Percentiles rank a stretch among this genome's conserved stretches.
phyloP scores from a whole-genome alignment of 345 rosid genomes.

The Laguncularia racemosa region DNA sequence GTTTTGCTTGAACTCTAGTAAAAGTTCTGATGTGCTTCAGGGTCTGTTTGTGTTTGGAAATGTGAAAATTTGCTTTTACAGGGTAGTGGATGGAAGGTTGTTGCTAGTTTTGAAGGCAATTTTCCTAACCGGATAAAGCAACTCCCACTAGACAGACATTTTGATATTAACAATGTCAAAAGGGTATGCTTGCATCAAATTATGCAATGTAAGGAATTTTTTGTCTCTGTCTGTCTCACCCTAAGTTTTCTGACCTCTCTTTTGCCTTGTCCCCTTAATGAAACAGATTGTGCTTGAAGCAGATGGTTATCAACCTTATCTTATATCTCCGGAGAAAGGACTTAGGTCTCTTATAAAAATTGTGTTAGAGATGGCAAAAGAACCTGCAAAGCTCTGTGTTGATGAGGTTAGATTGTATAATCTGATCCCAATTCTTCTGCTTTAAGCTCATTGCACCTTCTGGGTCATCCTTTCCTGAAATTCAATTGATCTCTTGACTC shows the following conservation, averaged over 20 bases:
- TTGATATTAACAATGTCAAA: constrained; percentile 86
- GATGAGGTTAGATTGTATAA: constrained; percentile 63
- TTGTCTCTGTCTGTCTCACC: constrained; percentile 3
- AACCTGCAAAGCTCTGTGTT: constrained; percentile 86
- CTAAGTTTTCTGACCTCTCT: constrained; percentile 4
- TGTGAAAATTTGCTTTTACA: constrained; percentile 24
- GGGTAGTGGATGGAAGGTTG: constrained; percentile 99
- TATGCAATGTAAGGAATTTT: not conserved
- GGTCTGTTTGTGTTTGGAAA: too few species aligned
- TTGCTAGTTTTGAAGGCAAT: constrained; percentile 94
- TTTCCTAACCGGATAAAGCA: constrained; percentile 93
- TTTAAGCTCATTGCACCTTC: too few species aligned
- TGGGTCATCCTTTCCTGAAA: too few species aligned
- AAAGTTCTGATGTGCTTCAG: too few species aligned
- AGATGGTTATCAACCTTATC: constrained; percentile 99
- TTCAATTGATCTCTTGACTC: too few species aligned
- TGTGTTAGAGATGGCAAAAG: constrained; percentile 96
- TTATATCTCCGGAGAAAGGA: constrained; percentile 99
- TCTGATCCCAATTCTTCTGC: too few species aligned
- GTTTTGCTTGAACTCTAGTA: too few species aligned
- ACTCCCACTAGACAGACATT: constrained; percentile 94
- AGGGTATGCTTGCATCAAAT: constrained; percentile 46
- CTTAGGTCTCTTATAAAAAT: constrained; percentile 90
- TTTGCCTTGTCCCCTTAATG: constrained; percentile 10
- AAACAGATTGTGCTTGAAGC: constrained; percentile 89